Evolutionary conservation across 2,329 filamentous ascomycete genomes (phyloP).

Genomic region (Orbilia blumenaviensis): DNA sequence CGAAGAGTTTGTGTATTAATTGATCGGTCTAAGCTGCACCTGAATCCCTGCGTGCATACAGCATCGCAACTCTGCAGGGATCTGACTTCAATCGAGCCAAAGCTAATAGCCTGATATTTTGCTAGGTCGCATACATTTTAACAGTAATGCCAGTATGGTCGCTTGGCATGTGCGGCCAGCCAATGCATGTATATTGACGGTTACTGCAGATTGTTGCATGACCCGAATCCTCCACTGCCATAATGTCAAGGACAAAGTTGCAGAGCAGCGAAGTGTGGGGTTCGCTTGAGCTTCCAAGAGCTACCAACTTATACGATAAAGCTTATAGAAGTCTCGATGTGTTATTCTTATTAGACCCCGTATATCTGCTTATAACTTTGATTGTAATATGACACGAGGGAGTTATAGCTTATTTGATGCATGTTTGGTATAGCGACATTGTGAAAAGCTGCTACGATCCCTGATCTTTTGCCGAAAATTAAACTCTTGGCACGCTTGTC

Average conservation of each 20-base stretch:
- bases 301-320: no score
- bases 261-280: not conserved
- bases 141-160: constrained; percentile 17
- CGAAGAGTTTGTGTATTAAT: no score
- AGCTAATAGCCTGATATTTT: not conserved
- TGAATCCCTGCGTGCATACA: not conserved
- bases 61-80: not conserved
- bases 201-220: not conserved
- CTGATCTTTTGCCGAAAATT: no score
- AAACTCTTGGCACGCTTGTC: no score
- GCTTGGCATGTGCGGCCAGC: not conserved
- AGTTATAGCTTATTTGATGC: no score
- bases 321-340: no score
- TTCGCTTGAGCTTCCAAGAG: not conserved
- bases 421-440: no score
- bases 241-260: not conserved
- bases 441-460: no score
- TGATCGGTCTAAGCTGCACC: no score
- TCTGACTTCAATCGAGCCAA: not conserved
- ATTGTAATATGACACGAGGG: no score
- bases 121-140: constrained; percentile 14
- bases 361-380: no score
- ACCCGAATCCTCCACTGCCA: not conserved
- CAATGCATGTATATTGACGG: not conserved
- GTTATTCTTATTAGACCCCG: no score